Conservation (phyloP, 2,329 filamentous ascomycete species). For the Sclerotinia glacialis region DNA sequence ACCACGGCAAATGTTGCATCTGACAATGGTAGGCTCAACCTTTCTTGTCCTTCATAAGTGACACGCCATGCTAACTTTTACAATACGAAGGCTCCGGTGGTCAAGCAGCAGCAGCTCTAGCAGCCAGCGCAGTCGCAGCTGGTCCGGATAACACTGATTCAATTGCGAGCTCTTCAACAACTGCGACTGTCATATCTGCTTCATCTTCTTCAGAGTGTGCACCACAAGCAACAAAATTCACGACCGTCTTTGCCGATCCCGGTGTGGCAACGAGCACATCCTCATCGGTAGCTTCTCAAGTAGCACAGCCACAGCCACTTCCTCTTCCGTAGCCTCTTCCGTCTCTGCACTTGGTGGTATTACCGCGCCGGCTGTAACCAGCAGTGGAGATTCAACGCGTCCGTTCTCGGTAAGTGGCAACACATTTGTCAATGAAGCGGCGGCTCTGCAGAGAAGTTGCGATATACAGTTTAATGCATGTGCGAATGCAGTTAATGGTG, state of each 20-base stretch:
- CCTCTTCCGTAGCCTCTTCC: not conserved
- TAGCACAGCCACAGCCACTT: not conserved
- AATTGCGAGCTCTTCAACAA: constrained; percentile 16
- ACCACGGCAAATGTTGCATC: constrained; percentile 25
- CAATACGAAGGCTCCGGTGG: constrained; percentile 19
- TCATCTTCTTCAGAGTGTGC: not conserved
- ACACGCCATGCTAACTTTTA: not conserved
- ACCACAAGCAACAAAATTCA: not conserved
- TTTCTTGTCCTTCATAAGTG: not conserved
- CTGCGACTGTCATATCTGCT: constrained; percentile 12
- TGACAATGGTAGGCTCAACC: constrained; percentile 22
- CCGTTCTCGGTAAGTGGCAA: constrained; percentile 56
- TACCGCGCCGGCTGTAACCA: constrained; percentile 48
- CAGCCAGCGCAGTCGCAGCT: constrained; percentile 26
- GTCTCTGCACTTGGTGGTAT: constrained; percentile 45
- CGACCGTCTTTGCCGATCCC: not conserved
- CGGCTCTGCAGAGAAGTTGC: constrained; percentile 58
- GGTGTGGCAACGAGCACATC: not conserved
- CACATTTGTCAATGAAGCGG: constrained; percentile 55
- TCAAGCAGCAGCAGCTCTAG: constrained; percentile 23
- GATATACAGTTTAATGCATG: constrained; percentile 63
- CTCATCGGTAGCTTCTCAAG: not conserved
- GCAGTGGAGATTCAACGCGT: constrained; percentile 49
- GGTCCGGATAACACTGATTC: constrained; percentile 16
- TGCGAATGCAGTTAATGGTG: constrained; percentile 54